Evolutionary conservation across 202 grass and related monocot genomes (phyloP).

Genomic region (Carex sylvatica): DNA sequence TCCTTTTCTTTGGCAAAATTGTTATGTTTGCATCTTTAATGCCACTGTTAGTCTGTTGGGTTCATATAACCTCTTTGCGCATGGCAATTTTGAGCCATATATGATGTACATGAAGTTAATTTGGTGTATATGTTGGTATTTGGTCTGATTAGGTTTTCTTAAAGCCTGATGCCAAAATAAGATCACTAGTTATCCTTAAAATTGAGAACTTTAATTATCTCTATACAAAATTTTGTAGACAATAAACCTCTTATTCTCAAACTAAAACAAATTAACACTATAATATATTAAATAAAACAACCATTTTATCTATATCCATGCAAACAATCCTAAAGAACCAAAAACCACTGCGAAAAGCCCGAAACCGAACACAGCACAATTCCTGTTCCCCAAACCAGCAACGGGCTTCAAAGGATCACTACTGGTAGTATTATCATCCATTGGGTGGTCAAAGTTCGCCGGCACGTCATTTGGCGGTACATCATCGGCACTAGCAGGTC

Average conservation of each 20-base stretch:
- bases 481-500: conserved; percentile 12
- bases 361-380: neutral
- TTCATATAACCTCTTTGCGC: neutral
- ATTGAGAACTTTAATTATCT: neutral
- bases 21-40: neutral
- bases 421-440: conserved; percentile 45
- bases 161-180: neutral
- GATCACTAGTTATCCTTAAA: neutral
- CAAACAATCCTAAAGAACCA: conserved; percentile 1
- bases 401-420: conserved; percentile 21
- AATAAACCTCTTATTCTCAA: neutral
- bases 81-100: neutral
- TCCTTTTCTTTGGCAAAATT: neutral
- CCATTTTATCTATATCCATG: neutral
- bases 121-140: neutral
- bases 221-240: neutral
- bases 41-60: neutral
- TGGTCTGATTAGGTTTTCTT: neutral
- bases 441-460: conserved; percentile 64
- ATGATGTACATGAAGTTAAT: neutral
- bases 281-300: conserved; percentile 20
- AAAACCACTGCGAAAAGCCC: conserved; percentile 2
- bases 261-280: conserved; percentile 17
- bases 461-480: conserved; percentile 15
- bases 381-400: conserved; percentile 22